phyloP scores from a whole-genome alignment of 208 protist species.

The Angomonas deanei region DNA sequence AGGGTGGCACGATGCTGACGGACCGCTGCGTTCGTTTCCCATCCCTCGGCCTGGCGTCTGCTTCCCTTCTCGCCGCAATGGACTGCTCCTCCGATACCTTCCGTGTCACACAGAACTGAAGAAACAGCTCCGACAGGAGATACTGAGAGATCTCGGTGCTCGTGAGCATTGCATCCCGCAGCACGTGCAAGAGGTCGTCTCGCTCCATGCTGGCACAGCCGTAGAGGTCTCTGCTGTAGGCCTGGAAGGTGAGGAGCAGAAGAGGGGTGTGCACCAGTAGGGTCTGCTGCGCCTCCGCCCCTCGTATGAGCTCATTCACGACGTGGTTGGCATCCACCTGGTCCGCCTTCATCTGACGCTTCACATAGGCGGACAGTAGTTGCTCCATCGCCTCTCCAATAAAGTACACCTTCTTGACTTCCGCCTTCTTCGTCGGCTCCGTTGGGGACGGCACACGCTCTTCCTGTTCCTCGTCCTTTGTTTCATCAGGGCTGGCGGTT shows the following conservation, averaged over 20 bases:
- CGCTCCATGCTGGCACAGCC: constrained; percentile 60
- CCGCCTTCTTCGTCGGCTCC: not conserved
- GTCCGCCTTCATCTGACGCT: constrained; percentile 5
- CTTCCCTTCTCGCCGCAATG: constrained; percentile 36
- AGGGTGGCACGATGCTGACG: constrained; percentile 58
- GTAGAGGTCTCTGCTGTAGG: constrained; percentile 74
- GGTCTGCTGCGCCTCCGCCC: constrained; percentile 45
- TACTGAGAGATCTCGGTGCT: constrained; percentile 85
- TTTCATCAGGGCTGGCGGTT: too few species aligned
- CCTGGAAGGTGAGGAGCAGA: constrained; percentile 57
- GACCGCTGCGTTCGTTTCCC: constrained; percentile 25
- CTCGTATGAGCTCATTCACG: constrained; percentile 42
- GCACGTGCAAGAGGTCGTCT: constrained; percentile 63
- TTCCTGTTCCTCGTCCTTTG: not conserved
- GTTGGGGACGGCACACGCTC: too few species aligned
- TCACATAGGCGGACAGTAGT: constrained; percentile 23
- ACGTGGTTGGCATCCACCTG: constrained; percentile 22
- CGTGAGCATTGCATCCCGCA: constrained; percentile 85
- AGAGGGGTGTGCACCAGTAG: constrained; percentile 44
- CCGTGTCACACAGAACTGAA: constrained; percentile 53
- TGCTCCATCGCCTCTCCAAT: constrained; percentile 36
- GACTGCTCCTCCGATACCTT: constrained; percentile 45
- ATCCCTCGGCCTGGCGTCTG: constrained; percentile 44
- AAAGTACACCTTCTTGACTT: constrained; percentile 19
- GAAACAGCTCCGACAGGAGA: constrained; percentile 79